Base-by-base conservation (phyloP, 2,329 filamentous ascomycete species). In the Pestalotiopsis fici region DNA sequence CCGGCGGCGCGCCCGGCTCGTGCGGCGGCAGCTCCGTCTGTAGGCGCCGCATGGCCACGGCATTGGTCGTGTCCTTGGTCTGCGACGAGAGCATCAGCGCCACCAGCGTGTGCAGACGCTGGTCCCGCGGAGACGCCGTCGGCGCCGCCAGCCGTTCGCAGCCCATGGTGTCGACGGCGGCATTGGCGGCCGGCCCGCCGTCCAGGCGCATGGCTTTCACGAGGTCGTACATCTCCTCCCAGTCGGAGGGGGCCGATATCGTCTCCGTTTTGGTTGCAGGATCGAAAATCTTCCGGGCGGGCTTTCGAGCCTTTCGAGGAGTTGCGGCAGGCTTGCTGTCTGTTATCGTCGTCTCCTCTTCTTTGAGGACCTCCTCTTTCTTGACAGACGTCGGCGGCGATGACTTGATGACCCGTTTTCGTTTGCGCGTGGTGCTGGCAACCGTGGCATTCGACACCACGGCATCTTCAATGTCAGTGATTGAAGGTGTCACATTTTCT, bases 151-250 rank as follows among this genome's bases (percentile, higher is more conserved):
- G 85, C 7, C 88, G 87, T 79, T 94, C 94, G 80, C 96, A 99
- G 12, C 96, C 96, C 95, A 98, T 98, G 0, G 95, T 98, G 78
- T 99, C 96, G 12, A 99, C 96, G 0, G 95, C 93, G 0, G 96
- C 96, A 87, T 92, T 80, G 83, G 87, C 77, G 77, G 92, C 81
- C 81, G 80, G 75, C 6, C 85, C 86, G 3, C 85, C 86, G 18
- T 60, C 57, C 0, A 81, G 77, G 4, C 89, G 91, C 94, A 98
- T 98, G 74, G 88, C 86, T 74, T 91, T 91, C 57, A 97, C 92
- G 0, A 88, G 82, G 39, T 86, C 81, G 80, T 98, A 99, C 67
- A 97, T 89, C 66, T 90, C 87, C 69, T 94, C 89, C 96, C 96
- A 82, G 70, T 67, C 74, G 31, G 67, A 67, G 25, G 79, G 73